These are phyloP conservation scores for Backusella liffmaniae DNA, from an alignment of 192 early-diverging fungal genomes.

Conservation along the genomic window DNA sequence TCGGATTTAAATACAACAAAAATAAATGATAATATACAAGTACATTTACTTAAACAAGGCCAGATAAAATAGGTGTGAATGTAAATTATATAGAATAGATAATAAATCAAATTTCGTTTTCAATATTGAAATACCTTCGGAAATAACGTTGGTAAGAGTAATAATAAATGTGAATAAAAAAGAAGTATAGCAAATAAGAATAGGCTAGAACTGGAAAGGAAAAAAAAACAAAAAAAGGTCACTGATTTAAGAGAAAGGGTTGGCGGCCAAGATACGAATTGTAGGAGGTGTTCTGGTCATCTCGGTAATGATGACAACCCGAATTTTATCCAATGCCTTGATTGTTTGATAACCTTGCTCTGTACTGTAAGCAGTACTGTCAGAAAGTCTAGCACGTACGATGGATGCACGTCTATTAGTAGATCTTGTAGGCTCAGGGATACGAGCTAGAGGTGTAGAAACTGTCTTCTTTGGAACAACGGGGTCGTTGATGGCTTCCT, in stretches of 20 bases:
- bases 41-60: background rate
- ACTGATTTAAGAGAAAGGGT: conserved; percentile 34
- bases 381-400: conserved; percentile 19
- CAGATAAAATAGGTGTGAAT: background rate
- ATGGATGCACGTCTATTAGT: conserved; percentile 21
- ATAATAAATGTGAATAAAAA: conserved; percentile 1
- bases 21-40: background rate
- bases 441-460: background rate
- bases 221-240: background rate
- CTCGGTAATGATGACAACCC: conserved; percentile 48
- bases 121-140: background rate
- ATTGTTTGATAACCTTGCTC: conserved; percentile 43
- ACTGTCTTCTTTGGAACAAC: background rate
- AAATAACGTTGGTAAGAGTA: background rate
- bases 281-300: conserved; percentile 50
- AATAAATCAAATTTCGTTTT: background rate
- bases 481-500: background rate
- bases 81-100: conserved; percentile 2
- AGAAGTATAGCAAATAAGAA: background rate
- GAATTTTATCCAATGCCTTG: conserved; percentile 40
- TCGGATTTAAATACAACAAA: background rate
- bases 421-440: conserved; percentile 19
- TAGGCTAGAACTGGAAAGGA: background rate
- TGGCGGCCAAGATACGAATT: conserved; percentile 51
- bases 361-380: conserved; percentile 24